Evolutionary conservation across 805 yeast species (phyloP), one percentile per base, ranked within the genome.

Genomic region (Ogataea naganishii): DNA sequence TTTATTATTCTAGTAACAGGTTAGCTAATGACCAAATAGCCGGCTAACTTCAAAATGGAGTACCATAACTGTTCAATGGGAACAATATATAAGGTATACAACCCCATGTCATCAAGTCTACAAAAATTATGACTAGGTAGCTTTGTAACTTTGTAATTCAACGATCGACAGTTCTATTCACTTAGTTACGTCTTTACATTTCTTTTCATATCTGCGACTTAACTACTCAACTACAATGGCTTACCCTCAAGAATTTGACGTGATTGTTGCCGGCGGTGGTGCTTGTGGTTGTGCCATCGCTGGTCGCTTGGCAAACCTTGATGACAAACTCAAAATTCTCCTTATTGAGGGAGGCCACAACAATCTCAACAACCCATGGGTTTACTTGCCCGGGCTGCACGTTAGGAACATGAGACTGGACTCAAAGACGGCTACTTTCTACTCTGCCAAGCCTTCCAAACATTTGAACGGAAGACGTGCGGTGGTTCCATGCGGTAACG

Each of bases 341-440:
- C 38, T 47, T 14, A 44, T 47, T 30, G 52, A 47, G 37, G 50
- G 47, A 24, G 52, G 52, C 38, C 50, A 47, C 37, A 47, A 47
- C 44, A 47, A 47, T 41, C 32, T 45, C 35, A 45, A 47, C 41
- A 47, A 47, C 40, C 52, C 52, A 24, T 47, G 52, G 52, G 52
- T 47, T 20, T 47, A 45, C 31, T 38, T 46, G 15, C 50, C 52
- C 21, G 52, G 52, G 36, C 41, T 47, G 21, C 46, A 47, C 34
- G 50, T 50, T 32, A 47, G 52, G 46, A 47, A 47, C 40, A 47
- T 47, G 52, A 41, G 46, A 40, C 38, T 47, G 14, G 52, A 47
- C 41, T 47, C 52, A 31, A 47, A 45, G 36, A 47, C 52, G 16
- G 52, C 52, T 14, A 42, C 50, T 18, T 47, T 45, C 40, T 47